Evolutionary conservation across 2,329 filamentous ascomycete species (phyloP), one percentile per base, ranked within the genome.

Genomic region (Aspergillus novoparasiticus): DNA sequence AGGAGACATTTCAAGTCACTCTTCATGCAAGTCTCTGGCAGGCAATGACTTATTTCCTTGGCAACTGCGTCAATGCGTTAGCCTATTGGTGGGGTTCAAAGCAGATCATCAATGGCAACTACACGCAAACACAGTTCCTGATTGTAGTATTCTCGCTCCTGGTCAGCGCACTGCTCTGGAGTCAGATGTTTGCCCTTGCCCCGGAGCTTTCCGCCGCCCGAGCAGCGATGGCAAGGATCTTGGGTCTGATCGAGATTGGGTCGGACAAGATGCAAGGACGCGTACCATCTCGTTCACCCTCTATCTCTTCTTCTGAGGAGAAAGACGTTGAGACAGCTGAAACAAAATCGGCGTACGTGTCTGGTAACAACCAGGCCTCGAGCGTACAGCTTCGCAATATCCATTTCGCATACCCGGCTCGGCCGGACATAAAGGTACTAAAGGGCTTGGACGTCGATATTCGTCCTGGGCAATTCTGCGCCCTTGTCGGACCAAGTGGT

Each of bases 71-170:
- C 30, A 91, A 93, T 71, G 89, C 90, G 0, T 85, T 94, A 59
- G 89, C 90, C 0, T 93, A 92, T 76, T 94, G 90, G 89, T 94
- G 90, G 90, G 90, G 90, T 4, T 85, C 90, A 0, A 89, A 86
- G 69, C 86, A 88, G 66, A 91, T 93, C 63, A 84, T 88, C 58
- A 82, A 84, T 48, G 90, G 90, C 5, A 79, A 86, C 61, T 90
- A 90, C 68, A 85, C 85, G 50, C 86, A 88, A 36, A 85, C 90
- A n/a, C 78, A 87, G 58, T 93, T 93, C 78, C 88, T 93, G 74
- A 90, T 91, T 69, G 89, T 93, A 9, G 82, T 92, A 4, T 83
- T 90, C 6, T 84, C 90, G 5, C 85, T 94, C 69, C 83, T 94
- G 1, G 87, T 93, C 45, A 89, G 88, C 61, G 90, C 91, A 0